Evolutionary conservation across 306 rosid genomes (phyloP).

Genomic region (Neltuma alba): DNA sequence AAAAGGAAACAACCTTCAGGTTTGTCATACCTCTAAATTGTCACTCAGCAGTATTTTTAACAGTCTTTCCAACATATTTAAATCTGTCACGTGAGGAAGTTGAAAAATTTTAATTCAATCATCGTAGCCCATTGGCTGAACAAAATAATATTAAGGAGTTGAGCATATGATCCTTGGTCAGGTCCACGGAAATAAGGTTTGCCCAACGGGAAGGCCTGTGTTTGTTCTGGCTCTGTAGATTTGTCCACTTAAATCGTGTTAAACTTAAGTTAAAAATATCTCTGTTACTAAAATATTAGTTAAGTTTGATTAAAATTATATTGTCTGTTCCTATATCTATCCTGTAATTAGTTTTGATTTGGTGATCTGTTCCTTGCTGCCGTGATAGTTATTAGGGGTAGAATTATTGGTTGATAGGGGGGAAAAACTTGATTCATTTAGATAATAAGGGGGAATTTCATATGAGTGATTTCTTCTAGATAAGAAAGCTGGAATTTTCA

Average conservation of each 20-base stretch:
- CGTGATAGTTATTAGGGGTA: not conserved
- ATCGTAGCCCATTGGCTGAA: not conserved
- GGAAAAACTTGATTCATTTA: not conserved
- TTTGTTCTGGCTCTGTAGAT: not conserved
- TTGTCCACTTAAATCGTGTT: not conserved
- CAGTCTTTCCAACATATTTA: not conserved
- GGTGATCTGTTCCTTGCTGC: not conserved
- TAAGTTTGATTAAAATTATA: not conserved
- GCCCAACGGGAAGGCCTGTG: no score
- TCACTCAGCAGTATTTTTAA: not conserved
- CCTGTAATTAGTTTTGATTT: not conserved
- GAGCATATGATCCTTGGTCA: not conserved
- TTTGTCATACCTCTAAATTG: conserved; percentile 42
- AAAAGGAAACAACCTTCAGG: conserved; percentile 80
- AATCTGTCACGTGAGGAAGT: conserved; percentile 24
- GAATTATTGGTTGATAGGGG: not conserved
- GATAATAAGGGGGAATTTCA: not conserved
- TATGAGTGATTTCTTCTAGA: not conserved
- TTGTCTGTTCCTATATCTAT: not conserved
- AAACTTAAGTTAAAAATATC: not conserved
- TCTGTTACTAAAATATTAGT: not conserved
- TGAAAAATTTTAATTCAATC: conserved; percentile 8
- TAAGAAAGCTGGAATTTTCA: not conserved
- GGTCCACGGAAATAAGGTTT: not conserved
- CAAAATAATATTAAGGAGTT: conserved; percentile 5